phyloP scores from a whole-genome alignment of 2,329 filamentous ascomycete species.

The Paraphoma chrysanthemicola region DNA sequence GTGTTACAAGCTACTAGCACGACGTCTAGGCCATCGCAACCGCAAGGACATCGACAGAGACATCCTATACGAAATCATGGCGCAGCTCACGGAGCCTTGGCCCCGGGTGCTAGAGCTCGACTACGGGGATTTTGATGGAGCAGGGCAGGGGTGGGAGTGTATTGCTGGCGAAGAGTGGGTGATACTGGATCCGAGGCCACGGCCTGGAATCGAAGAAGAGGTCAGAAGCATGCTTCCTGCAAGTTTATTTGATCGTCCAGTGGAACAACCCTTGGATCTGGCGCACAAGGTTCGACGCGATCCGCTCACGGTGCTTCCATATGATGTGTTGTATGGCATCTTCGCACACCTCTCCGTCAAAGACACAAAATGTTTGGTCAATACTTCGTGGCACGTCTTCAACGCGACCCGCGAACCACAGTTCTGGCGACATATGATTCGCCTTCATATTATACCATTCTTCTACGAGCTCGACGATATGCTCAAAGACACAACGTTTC shows the following conservation, averaged over 20 bases:
- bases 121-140: constrained; percentile 11
- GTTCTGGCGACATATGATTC: constrained; percentile 25
- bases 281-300: constrained; percentile 15
- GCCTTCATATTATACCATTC: constrained; percentile 17
- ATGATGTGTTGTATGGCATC: constrained; percentile 17
- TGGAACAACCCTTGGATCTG: background rate
- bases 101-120: constrained; percentile 10
- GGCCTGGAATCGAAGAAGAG: constrained; percentile 3
- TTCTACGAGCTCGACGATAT: constrained; percentile 16
- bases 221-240: constrained; percentile 13
- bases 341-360: constrained; percentile 9
- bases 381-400: constrained; percentile 18
- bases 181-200: constrained; percentile 10
- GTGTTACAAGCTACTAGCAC: constrained; percentile 24
- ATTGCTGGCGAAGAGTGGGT: constrained; percentile 26
- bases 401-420: constrained; percentile 3
- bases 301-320: constrained; percentile 16
- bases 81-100: background rate
- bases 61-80: constrained; percentile 12
- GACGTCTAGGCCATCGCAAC: constrained; percentile 10
- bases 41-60: constrained; percentile 16
- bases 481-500: background rate
- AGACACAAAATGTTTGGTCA: constrained; percentile 14
- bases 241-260: constrained; percentile 3
- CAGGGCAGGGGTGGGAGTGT: constrained; percentile 18